These are phyloP conservation scores for Dichotomocladium elegans DNA, from an alignment of 371 early-diverging fungal genomes.

Conservation along the genomic window DNA sequence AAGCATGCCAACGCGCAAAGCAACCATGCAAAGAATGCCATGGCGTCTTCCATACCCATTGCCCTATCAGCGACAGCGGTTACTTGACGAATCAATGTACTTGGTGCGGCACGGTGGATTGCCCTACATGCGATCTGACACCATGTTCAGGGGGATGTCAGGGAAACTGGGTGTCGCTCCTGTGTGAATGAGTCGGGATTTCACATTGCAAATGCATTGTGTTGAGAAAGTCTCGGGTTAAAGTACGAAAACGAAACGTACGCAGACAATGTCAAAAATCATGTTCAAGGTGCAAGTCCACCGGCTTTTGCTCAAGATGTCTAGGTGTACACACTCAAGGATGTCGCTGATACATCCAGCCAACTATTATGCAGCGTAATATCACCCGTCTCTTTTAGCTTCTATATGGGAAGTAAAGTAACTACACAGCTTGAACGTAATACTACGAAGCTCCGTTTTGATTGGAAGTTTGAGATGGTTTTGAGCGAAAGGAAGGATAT, in stretches of 20 bases:
- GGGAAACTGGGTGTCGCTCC: conserved; percentile 20
- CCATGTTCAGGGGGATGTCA: conserved; percentile 17
- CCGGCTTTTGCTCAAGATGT: conserved; percentile 13
- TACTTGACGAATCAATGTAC: conserved; percentile 17
- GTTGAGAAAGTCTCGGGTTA: conserved; percentile 2
- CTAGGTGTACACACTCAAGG: conserved; percentile 8
- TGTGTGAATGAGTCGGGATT: conserved; percentile 3
- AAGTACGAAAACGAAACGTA: conserved; percentile 11
- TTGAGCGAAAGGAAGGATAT: no score
- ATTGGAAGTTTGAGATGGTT: no score
- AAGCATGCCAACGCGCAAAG: background rate
- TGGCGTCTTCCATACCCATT: conserved; percentile 13
- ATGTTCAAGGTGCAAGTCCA: conserved; percentile 4
- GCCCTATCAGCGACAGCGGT: conserved; percentile 6
- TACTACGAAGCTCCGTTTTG: no score
- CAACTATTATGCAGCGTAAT: no score
- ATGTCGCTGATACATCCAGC: conserved; percentile 13
- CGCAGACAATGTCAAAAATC: conserved; percentile 8
- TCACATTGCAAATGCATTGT: conserved; percentile 19
- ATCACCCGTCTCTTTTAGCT: no score
- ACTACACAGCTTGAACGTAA: no score
- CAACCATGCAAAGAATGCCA: conserved; percentile 9
- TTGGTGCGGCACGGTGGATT: conserved; percentile 14
- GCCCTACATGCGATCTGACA: conserved; percentile 19
- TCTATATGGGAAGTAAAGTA: no score